Base-by-base conservation (phyloP, 495 filamentous ascomycete species). In the Melanomma pulvis-pyrius region DNA sequence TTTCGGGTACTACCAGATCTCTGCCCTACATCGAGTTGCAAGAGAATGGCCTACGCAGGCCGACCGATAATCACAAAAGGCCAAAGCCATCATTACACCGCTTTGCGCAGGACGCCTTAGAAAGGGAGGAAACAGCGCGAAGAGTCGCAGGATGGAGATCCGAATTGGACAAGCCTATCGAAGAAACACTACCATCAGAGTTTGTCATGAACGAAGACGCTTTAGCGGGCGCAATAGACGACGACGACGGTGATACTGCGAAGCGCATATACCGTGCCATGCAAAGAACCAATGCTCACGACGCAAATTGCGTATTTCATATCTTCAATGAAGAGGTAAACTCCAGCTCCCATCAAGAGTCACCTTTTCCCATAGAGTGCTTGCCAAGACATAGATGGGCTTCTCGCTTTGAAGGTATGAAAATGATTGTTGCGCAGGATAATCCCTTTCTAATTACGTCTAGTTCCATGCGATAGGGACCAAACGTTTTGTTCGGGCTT, bases 401-500 rank as follows among this genome's bases (percentile, higher is more conserved):
- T 26, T 59, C 72, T 19, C 70, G 79, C 29, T 64, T 84, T 52
- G 71, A 75, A 73, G 79, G 81, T 82, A 19, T 7, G 77, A 67
- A 6, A 26, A 28, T 47, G n/a, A n/a, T 7, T 51, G 5, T 12
- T 25, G 17, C 53, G 30, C 21, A 28, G 29, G 12, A 12, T 36
- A 77, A 19, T 61, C 65, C 7, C 36, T 67, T 17, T 48, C 49
- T 25, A 76, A 59, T 19, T 25, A n/a, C 46, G 3, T 6, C 63
- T 73, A 76, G 78, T 86, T 44, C 73, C 82, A 1, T 76, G 77
- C 7, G 74, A 78, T 48, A 81, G 90, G 47, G 78, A 85, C 39
- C 85, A 90, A 67, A 79, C 83, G 1, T 84, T 96, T 63, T 76
- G 90, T 46, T 87, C 88, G 50, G 92, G 92, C 1, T 81, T 87